phyloP scores from a whole-genome alignment of 2,329 filamentous ascomycete species.

The Aspergillus sp. region DNA sequence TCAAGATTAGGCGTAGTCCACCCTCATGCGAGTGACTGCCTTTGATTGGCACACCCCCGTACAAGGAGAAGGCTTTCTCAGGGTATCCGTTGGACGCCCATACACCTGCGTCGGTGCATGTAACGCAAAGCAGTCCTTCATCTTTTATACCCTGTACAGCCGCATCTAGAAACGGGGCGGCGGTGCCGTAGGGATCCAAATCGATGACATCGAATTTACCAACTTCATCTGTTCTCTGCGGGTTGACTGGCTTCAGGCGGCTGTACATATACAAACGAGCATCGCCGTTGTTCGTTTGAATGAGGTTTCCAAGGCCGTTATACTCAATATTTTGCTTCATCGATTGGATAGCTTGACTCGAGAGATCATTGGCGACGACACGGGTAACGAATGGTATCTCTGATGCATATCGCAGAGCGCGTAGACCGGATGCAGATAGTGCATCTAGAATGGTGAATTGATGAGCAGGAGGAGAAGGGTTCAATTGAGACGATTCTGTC shows the following conservation, averaged over 20 bases:
- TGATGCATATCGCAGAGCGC: constrained; percentile 87
- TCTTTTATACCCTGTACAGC: constrained; percentile 86
- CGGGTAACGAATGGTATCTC: constrained; percentile 84
- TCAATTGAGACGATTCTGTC: constrained; percentile 30
- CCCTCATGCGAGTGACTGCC: constrained; percentile 86
- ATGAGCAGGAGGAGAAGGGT: constrained; percentile 41
- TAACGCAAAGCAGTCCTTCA: constrained; percentile 89
- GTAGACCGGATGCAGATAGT: constrained; percentile 88
- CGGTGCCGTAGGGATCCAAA: constrained; percentile 93
- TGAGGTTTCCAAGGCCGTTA: constrained; percentile 73
- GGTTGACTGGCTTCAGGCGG: constrained; percentile 54
- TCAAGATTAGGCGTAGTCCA: constrained; percentile 82
- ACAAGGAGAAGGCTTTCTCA: constrained; percentile 92
- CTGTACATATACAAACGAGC: constrained; percentile 91
- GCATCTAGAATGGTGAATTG: constrained; percentile 89
- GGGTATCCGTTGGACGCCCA: constrained; percentile 94
- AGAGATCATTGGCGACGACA: constrained; percentile 89
- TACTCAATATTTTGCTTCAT: constrained; percentile 85
- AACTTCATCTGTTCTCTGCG: constrained; percentile 43
- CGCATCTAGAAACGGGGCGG: constrained; percentile 88
- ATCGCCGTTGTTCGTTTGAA: constrained; percentile 77
- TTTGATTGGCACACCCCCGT: constrained; percentile 86
- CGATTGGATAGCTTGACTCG: constrained; percentile 73
- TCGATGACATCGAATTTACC: constrained; percentile 90
- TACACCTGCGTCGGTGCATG: constrained; percentile 93